A percentile compares a stretch with the other conserved stretches of the same genome.
These are phyloP conservation scores for Neofusicoccum ribis DNA, from an alignment of 2,329 filamentous ascomycete species.

Conservation along the genomic window DNA sequence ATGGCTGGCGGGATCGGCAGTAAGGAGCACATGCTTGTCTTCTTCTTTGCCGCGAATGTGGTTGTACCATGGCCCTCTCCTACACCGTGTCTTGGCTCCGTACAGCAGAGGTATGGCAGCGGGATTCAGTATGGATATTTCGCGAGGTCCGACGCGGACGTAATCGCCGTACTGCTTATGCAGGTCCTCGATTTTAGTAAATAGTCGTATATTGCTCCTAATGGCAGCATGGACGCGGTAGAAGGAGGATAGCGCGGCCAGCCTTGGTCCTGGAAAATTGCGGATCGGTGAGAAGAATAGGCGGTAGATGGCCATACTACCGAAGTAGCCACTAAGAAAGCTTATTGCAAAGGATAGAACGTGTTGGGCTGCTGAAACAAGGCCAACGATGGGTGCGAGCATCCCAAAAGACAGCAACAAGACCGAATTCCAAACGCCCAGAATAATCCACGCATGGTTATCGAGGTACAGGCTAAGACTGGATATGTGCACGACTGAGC, in stretches of 20 bases:
- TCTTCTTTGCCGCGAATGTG: constrained; percentile 24
- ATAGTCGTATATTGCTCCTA: neutral
- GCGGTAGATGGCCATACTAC: constrained; percentile 43
- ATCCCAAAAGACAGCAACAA: neutral
- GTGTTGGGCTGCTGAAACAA: neutral
- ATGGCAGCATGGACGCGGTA: neutral
- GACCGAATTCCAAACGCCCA: neutral
- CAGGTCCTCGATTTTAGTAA: constrained; percentile 9
- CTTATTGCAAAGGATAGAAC: neutral
- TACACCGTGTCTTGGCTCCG: constrained; percentile 39
- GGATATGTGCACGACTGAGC: neutral
- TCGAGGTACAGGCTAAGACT: neutral
- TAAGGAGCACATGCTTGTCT: constrained; percentile 22
- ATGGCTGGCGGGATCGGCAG: constrained; percentile 28
- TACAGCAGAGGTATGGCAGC: constrained; percentile 24
- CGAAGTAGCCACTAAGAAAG: constrained; percentile 21
- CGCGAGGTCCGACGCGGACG: constrained; percentile 24
- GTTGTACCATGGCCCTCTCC: constrained; percentile 32
- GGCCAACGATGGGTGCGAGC: neutral
- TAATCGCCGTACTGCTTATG: constrained; percentile 19
- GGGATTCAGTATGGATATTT: constrained; percentile 29
- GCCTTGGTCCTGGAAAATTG: constrained; percentile 21
- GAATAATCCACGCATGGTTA: neutral
- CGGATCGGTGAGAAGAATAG: constrained; percentile 42
- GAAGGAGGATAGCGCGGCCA: constrained; percentile 10